These are phyloP conservation scores for Globisporangium carolinianum DNA, from an alignment of 352 stramenopile species.

Conservation along the genomic window DNA sequence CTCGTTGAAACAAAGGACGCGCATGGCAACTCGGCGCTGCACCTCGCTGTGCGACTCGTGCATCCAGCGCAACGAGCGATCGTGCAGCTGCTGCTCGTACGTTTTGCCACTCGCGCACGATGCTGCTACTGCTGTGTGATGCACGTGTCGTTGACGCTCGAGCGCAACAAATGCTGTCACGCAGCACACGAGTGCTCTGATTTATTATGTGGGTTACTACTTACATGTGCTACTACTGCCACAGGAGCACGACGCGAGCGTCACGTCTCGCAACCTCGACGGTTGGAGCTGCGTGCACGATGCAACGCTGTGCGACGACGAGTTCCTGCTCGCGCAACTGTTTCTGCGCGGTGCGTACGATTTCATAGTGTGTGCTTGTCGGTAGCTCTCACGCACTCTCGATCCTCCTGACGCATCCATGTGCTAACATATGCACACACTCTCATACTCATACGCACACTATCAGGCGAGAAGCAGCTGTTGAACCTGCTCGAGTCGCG, in stretches of 20 bases:
- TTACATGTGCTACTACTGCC: not conserved
- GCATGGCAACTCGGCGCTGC: conserved; percentile 62
- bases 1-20: conserved; percentile 50
- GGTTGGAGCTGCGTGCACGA: conserved; percentile 79
- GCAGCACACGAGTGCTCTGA: no score
- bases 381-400: no score
- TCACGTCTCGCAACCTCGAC: conserved; percentile 26
- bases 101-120: not conserved
- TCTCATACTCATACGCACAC: not conserved
- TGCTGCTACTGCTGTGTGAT: not conserved
- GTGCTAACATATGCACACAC: not conserved
- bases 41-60: conserved; percentile 62
- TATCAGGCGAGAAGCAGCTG: conserved; percentile 51
- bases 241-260: conserved; percentile 30
- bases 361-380: no score
- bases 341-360: conserved; percentile 29
- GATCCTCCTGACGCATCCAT: no score
- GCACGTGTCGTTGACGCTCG: not conserved
- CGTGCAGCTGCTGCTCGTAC: conserved; percentile 49
- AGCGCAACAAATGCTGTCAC: no score
- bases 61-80: conserved; percentile 55
- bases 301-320: conserved; percentile 64
- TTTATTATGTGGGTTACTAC: no score
- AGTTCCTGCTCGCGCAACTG: conserved; percentile 64
- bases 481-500: conserved; percentile 31